Conservation (phyloP, 345 rosid species). For the Iberis pinnata region DNA sequence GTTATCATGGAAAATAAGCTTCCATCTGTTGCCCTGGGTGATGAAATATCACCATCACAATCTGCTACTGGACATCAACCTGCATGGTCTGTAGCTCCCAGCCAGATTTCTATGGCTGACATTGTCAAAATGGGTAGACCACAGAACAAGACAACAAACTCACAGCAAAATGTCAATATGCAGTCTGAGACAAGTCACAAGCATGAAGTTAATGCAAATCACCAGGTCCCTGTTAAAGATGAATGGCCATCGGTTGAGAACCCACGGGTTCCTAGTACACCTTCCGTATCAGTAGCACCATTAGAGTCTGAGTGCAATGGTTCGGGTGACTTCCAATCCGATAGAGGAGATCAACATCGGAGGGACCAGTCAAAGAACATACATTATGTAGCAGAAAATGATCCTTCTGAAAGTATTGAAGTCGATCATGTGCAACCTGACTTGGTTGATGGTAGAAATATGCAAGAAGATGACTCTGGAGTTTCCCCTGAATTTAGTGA, state of each 20-base stretch:
- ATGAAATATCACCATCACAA: constrained; percentile 48
- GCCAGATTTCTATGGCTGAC: constrained; percentile 94
- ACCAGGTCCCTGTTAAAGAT: constrained; percentile 44
- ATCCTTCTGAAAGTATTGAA: constrained; percentile 34
- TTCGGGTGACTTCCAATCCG: constrained; percentile 47
- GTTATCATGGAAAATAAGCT: constrained; percentile 41
- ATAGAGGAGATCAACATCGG: constrained; percentile 43
- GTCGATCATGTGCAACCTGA: constrained; percentile 41
- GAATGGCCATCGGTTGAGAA: constrained; percentile 65
- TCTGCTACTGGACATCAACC: constrained; percentile 56
- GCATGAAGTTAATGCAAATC: constrained; percentile 35
- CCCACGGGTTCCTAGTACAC: constrained; percentile 36
- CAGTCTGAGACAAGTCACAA: constrained; percentile 36
- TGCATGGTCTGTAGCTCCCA: constrained; percentile 72
- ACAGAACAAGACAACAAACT: constrained; percentile 39
- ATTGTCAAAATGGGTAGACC: constrained; percentile 98
- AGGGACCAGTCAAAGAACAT: constrained; percentile 47
- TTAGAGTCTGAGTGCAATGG: constrained; percentile 47
- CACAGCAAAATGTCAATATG: constrained; percentile 13
- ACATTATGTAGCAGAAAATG: constrained; percentile 48
- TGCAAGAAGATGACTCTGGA: constrained; percentile 53
- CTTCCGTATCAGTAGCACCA: constrained; percentile 45
- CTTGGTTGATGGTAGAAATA: constrained; percentile 51
- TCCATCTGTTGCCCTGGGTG: constrained; percentile 32
- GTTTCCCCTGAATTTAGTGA: constrained; percentile 53